phyloP scores from a whole-genome alignment of 495 filamentous ascomycete genomes.

The Pyronema domesticum region DNA sequence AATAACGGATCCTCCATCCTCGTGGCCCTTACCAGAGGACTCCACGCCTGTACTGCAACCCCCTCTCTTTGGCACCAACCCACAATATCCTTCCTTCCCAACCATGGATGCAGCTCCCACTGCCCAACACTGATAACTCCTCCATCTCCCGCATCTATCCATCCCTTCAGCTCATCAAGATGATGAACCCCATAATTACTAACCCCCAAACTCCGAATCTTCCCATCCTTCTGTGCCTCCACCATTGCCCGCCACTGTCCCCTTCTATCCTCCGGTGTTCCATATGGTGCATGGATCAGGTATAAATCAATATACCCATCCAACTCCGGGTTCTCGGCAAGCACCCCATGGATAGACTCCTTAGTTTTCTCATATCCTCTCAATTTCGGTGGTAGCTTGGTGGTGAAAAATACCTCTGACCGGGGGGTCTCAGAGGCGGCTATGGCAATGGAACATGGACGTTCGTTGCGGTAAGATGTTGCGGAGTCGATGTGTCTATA shows the following conservation, averaged over 20 bases:
- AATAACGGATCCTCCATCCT: constrained; percentile 37
- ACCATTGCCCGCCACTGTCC: constrained; percentile 39
- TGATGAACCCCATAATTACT: constrained; percentile 40
- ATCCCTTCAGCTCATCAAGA: constrained; percentile 30
- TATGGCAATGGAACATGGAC: constrained; percentile 33
- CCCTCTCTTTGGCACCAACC: constrained; percentile 55
- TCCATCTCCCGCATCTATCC: constrained; percentile 32
- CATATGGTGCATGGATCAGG: constrained; percentile 40
- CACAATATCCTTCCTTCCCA: constrained; percentile 51
- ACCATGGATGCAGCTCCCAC: constrained; percentile 87
- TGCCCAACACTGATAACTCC: constrained; percentile 65
- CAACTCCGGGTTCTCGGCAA: constrained; percentile 30
- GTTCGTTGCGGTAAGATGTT: constrained; percentile 37
- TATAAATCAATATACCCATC: constrained; percentile 40
- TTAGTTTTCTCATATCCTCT: constrained; percentile 36
- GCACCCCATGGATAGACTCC: constrained; percentile 32
- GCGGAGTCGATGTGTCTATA: constrained; percentile 33
- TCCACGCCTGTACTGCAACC: constrained; percentile 47
- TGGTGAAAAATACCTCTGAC: constrained; percentile 39
- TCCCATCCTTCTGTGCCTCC: constrained; percentile 36
- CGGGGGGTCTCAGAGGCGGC: constrained; percentile 31
- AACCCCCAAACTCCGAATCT: constrained; percentile 37
- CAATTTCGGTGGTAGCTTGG: constrained; percentile 31
- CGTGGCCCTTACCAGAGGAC: constrained; percentile 39
- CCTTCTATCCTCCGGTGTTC: constrained; percentile 32